Percentiles rank a stretch among this genome's conserved stretches.
These are phyloP conservation scores for Sparassis latifolia DNA, from an alignment of 1,284 basidiomycete species.

Conservation along the genomic window DNA sequence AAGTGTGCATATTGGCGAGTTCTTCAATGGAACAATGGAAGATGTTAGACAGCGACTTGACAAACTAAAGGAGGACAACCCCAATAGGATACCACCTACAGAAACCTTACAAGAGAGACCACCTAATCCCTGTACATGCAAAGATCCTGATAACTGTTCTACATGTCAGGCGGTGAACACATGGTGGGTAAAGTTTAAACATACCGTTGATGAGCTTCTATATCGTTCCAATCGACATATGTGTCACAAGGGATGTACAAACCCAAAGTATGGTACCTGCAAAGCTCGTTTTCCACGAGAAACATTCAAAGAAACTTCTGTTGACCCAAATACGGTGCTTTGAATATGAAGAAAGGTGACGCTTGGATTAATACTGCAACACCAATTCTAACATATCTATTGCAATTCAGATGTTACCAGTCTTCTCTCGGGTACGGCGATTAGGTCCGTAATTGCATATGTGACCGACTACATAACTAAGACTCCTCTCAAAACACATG, in stretches of 20 bases:
- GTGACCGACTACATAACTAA: constrained; percentile 37
- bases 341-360: constrained; percentile 29
- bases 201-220: neutral
- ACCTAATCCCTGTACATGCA: neutral
- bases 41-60: neutral
- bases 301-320: neutral
- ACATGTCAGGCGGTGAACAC: neutral
- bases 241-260: neutral
- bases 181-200: neutral
- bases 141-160: neutral
- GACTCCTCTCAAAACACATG: constrained; percentile 26
- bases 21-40: neutral
- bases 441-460: constrained; percentile 32
- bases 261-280: neutral
- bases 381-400: constrained; percentile 24
- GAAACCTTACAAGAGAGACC: neutral
- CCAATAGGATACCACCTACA: neutral
- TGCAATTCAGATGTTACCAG: constrained; percentile 33
- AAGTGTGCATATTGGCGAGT: neutral
- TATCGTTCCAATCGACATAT: neutral
- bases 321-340: constrained; percentile 10
- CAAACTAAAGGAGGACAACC: neutral
- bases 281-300: neutral
- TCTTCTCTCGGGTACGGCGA: constrained; percentile 29
- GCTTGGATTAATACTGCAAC: constrained; percentile 28